A percentile compares a stretch with the other conserved stretches of the same genome.
These are phyloP conservation scores for Boletus tomentosulus DNA, from an alignment of 768 basidiomycete species.

Conservation along the genomic window DNA sequence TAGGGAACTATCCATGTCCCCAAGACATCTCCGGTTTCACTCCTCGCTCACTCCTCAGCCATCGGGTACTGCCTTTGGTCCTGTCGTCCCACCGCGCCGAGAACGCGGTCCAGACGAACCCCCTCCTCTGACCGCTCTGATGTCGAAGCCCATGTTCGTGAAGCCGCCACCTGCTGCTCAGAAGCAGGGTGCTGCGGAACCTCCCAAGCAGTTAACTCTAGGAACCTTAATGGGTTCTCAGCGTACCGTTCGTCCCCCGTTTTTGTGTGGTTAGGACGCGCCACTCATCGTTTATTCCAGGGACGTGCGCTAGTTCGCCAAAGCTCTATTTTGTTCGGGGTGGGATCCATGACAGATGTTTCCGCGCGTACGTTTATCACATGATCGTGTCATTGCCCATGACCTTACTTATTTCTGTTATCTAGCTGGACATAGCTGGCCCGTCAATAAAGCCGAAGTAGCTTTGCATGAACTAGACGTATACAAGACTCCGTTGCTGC, in stretches of 20 bases:
- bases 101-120: conserved; percentile 62
- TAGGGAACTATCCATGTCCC: conserved; percentile 45
- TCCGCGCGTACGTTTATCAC: conserved; percentile 28
- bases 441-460: conserved; percentile 54
- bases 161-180: conserved; percentile 46
- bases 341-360: conserved; percentile 32
- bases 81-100: conserved; percentile 34
- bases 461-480: conserved; percentile 70
- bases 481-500: conserved; percentile 75
- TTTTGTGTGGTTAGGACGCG: background rate
- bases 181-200: conserved; percentile 18
- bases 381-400: conserved; percentile 2
- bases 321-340: conserved; percentile 48
- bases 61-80: conserved; percentile 39
- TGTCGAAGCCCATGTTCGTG: conserved; percentile 66
- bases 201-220: conserved; percentile 42
- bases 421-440: conserved; percentile 27
- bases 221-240: conserved; percentile 57
- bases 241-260: conserved; percentile 43
- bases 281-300: conserved; percentile 28
- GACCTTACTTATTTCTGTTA: conserved; percentile 12
- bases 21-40: conserved; percentile 50
- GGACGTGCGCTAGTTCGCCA: conserved; percentile 48
- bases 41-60: conserved; percentile 71
- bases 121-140: conserved; percentile 57